A percentile compares a stretch with the other conserved stretches of the same genome.
phyloP scores from a whole-genome alignment of 2,329 filamentous ascomycete genomes.

The Nothophaeocryptopus gaeumannii region DNA sequence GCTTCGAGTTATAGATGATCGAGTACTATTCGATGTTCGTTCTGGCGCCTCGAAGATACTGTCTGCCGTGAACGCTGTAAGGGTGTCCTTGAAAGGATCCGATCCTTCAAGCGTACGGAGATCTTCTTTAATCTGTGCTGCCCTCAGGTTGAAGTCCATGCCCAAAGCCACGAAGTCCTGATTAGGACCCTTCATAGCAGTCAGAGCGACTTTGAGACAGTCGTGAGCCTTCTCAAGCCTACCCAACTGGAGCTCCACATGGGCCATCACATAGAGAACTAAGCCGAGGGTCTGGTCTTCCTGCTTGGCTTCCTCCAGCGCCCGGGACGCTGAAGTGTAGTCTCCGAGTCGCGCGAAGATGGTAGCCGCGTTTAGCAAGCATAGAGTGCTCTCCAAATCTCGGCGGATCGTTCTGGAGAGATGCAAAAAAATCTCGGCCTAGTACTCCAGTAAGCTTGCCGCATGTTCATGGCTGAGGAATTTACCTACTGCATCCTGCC shows the following conservation, averaged over 20 bases:
- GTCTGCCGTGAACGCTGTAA: conserved; percentile 26
- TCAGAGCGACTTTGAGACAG: conserved; percentile 24
- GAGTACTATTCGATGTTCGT: conserved; percentile 3
- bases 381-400: conserved; percentile 19
- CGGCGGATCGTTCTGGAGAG: conserved; percentile 22
- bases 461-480: background rate
- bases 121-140: conserved; percentile 13
- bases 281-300: conserved; percentile 21
- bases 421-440: conserved; percentile 25
- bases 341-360: conserved; percentile 33
- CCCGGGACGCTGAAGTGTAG: conserved; percentile 23
- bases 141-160: conserved; percentile 25
- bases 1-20: conserved; percentile 8
- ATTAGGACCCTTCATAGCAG: conserved; percentile 13
- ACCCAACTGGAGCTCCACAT: conserved; percentile 28
- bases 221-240: conserved; percentile 21
- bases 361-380: conserved; percentile 31
- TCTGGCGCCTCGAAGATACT: conserved; percentile 26
- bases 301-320: conserved; percentile 25
- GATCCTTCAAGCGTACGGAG: conserved; percentile 5
- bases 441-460: background rate
- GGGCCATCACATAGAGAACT: conserved; percentile 31
- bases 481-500: conserved; percentile 28
- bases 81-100: background rate
- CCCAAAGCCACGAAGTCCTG: conserved; percentile 16